Percentiles rank a stretch among this genome's conserved stretches.
Conservation (phyloP, 805 yeast species). For the Limtongia smithiae region DNA sequence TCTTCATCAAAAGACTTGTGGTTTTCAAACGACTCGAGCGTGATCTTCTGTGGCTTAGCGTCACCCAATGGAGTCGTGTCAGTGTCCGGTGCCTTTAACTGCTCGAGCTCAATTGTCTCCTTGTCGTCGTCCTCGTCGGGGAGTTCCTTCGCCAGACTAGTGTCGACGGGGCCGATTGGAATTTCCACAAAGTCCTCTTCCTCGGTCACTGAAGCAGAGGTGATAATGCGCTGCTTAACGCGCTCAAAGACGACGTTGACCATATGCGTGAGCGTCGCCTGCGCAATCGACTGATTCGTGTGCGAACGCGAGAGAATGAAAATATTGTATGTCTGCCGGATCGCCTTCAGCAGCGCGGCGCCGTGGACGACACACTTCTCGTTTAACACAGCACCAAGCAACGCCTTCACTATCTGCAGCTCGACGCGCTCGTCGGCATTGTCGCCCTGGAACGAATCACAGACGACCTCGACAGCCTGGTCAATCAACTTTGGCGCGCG, state of each 20-base stretch:
- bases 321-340: conserved; percentile 88
- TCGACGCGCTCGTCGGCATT: conserved; percentile 87
- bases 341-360: conserved; percentile 78
- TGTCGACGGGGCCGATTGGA: conserved; percentile 13
- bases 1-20: conserved; percentile 34
- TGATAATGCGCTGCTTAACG: conserved; percentile 42
- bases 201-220: neutral
- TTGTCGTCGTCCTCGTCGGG: conserved; percentile 10
- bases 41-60: conserved; percentile 25
- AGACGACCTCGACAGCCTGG: conserved; percentile 70
- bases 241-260: conserved; percentile 82
- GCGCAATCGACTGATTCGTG: conserved; percentile 88
- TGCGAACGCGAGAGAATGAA: conserved; percentile 80
- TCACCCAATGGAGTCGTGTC: neutral
- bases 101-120: conserved; percentile 17
- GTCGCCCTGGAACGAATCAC: conserved; percentile 86
- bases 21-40: conserved; percentile 36
- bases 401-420: conserved; percentile 86
- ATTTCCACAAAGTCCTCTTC: conserved; percentile 18
- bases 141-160: conserved; percentile 1
- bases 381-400: conserved; percentile 81
- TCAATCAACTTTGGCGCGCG: conserved; percentile 20
- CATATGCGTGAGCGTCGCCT: conserved; percentile 89
- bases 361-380: conserved; percentile 86
- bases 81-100: conserved; percentile 5